Evolutionary conservation across 768 basidiomycete species (phyloP).

Genomic region (Favolaschia claudopus): DNA sequence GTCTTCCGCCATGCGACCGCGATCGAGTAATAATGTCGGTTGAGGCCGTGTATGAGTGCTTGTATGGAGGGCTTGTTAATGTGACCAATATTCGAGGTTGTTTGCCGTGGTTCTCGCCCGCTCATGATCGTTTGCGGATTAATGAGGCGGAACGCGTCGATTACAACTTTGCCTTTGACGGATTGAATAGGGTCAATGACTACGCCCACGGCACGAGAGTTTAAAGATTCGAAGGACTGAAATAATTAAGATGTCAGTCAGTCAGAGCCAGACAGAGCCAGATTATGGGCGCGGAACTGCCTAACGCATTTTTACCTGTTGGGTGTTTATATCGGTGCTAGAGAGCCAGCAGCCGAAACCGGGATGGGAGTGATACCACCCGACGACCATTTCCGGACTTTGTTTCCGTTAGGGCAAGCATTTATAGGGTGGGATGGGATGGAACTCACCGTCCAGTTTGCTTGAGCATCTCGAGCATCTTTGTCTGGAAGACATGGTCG

Average conservation of each 20-base stretch:
- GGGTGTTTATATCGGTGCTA: constrained; percentile 98
- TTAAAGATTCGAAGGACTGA: constrained; percentile 95
- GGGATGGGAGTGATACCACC: constrained; percentile 99
- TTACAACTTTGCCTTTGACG: constrained; percentile 98
- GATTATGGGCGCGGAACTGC: constrained; percentile 1
- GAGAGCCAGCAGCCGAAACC: constrained; percentile 99
- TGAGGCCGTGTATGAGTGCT: constrained; percentile 96
- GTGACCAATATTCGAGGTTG: constrained; percentile 97
- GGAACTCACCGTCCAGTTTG: constrained; percentile 91
- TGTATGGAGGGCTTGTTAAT: constrained; percentile 99
- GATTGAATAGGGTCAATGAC: constrained; percentile 99
- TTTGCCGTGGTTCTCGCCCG: constrained; percentile 95
- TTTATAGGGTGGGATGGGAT: constrained; percentile 21
- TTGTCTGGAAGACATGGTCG: constrained; percentile 97
- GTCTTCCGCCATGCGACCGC: constrained; percentile 99
- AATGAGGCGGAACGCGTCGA: constrained; percentile 98
- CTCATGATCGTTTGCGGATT: constrained; percentile 88
- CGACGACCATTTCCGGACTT: constrained; percentile 97
- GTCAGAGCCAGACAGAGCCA: neutral
- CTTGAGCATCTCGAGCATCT: constrained; percentile 99
- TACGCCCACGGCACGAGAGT: constrained; percentile 93
- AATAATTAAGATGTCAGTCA: constrained; percentile 24
- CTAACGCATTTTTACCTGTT: constrained; percentile 66
- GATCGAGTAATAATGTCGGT: constrained; percentile 98
- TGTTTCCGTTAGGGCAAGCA: constrained; percentile 11